Percentiles rank a stretch among this genome's conserved stretches.
These are phyloP conservation scores for Talaromyces sp. DNA, from an alignment of 2,329 filamentous ascomycete species.

Conservation along the genomic window DNA sequence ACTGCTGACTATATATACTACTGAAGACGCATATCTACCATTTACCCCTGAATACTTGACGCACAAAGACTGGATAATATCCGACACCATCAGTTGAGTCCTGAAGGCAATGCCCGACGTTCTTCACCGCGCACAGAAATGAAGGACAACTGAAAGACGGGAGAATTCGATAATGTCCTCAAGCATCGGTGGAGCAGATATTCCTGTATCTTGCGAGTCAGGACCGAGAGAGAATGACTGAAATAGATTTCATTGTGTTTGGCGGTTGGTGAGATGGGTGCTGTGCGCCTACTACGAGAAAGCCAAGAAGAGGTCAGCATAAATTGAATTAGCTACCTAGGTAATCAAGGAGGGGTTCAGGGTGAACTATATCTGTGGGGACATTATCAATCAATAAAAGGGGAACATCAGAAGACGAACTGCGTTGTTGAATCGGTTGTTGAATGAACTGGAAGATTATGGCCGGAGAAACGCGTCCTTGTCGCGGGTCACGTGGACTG, in stretches of 20 bases:
- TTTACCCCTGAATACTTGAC: not conserved
- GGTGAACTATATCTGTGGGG: not conserved
- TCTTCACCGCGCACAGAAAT: not conserved
- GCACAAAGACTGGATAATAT: not conserved
- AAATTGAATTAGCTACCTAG: not conserved
- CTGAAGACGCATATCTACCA: not conserved
- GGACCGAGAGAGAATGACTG: not conserved
- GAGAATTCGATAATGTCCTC: not conserved
- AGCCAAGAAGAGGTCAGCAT: not conserved
- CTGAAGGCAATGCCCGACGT: not conserved
- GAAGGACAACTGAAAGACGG: not conserved
- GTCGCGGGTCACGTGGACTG: conserved; percentile 11
- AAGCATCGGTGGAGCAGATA: no score
- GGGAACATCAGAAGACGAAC: not conserved
- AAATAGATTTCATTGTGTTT: not conserved
- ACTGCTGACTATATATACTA: not conserved
- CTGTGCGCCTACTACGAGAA: not conserved
- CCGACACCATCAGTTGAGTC: not conserved
- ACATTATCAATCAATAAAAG: not conserved
- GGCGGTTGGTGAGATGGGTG: not conserved
- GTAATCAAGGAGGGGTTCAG: not conserved
- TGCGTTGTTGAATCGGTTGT: not conserved
- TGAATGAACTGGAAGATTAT: not conserved
- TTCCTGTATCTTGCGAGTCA: not conserved
- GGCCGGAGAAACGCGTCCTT: conserved; percentile 10